Evolutionary conservation across 2,329 filamentous ascomycete genomes (phyloP), one percentile per base, ranked within the genome.

Genomic region (Mycosphaerella sp.): DNA sequence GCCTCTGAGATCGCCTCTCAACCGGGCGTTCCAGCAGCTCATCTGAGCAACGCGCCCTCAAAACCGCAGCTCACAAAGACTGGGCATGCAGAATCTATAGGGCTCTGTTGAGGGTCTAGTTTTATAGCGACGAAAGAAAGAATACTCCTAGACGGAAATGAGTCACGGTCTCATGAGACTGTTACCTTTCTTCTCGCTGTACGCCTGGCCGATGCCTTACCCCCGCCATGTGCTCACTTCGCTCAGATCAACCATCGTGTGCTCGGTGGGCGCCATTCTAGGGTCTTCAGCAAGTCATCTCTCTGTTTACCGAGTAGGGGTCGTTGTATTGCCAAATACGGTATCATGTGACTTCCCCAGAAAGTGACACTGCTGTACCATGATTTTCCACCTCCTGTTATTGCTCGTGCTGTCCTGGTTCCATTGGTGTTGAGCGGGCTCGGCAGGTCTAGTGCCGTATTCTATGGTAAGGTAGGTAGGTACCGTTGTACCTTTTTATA

Each of bases 1-100:
- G 77, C 80, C 76, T 46, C 72, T 96, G 69, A 89, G 93, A 74
- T 96, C 91, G 52, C 92, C 93, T 63, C 74, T 98, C 77, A 95
- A 97, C 84, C 88, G 90, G 73, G 93, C 93, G 68, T 98, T 98
- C 84, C 82, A 93, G 79, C 91, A 98, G 79, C 81, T 97, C 68
- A 88, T 95, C 75, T 97, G 93, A 61, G 41, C 23, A 26, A 26
- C 23, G 2, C 17, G 3, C 29, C 6, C 34, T 11, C 12, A 9
- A 44, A 6, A 29, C 10, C 21, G 21, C 17, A 26, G 42, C 23
- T 7, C 3, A 9, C 4, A 26, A 26, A 2, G 21, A 26, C 5
- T 44, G 8, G 21, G 23, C 17, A 26, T 10, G 12, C 17, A 44
- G 42, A 7, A 21, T 21, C 21, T 21, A 12, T 29, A 44, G 17